Base-by-base conservation (phyloP, 2,329 filamentous ascomycete genomes). In the Cryphonectria radicalis region DNA sequence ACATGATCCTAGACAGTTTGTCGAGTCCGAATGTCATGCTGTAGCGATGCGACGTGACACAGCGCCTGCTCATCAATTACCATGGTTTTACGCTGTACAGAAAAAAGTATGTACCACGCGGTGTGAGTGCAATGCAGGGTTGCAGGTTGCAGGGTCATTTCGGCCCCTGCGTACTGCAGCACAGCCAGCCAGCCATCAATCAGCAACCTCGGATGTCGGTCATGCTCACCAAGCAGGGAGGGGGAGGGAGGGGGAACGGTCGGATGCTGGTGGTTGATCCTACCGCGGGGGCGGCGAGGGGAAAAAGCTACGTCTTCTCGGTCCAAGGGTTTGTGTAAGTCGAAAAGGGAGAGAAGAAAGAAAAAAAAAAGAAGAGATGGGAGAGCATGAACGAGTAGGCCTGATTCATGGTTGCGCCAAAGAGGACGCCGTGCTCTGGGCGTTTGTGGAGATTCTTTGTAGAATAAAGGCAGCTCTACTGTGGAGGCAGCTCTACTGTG, bases 131-230 rank as follows among this genome's bases (percentile, higher is more conserved):
- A 37, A 37, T 25, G 35, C 32, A 40, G 6, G 46, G 35, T 62
- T 62, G 55, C 55, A 14, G 55, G 28, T 28, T 28, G 28, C 28
- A 28, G 28, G 28, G 55, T 28, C 13, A 8, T 50, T 50, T 32
- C 32, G 4, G 25, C 13, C 59, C 59, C 59, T 62, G 32, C n/a
- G 22, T 3, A 40, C 59, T 35, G 59, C 59, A 40, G 59, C 59
- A 62, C 25, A 32, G 57, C 57, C 14, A 35, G 32, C 37, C 37
- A 40, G 37, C 37, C 8, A 13, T 2, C 37, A 32, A 32, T 32
- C 57, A 60, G 14, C 57, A 60, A 60, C n/a, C 57, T 40, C 59
- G 59, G 59, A 62, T 37, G 59, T 62, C 59, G 59, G 59, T 62
- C 59, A 62, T 50, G 59, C 19, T n/a, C 59, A 62, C 32, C 59